Percentiles rank a stretch among this genome's conserved stretches.
phyloP scores from a whole-genome alignment of 2,329 filamentous ascomycete genomes.

The Dendryphion nanum region DNA sequence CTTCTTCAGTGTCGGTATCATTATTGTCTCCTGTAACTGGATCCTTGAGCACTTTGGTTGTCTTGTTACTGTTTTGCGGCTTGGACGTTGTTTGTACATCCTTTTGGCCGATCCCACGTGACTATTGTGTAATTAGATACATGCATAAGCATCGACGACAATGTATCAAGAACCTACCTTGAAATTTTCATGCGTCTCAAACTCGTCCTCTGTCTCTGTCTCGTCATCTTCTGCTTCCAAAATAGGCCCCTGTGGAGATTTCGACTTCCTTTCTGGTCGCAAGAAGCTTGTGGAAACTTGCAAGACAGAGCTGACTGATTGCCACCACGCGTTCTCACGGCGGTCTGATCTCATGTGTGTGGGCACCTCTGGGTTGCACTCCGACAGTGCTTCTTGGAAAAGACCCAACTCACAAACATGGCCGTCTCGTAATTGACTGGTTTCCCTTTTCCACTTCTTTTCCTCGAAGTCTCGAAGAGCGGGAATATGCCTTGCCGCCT shows the following conservation, averaged over 20 bases:
- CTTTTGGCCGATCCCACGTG: too few species aligned
- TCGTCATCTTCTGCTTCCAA: slow-evolving; percentile 19
- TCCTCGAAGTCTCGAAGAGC: slow-evolving; percentile 56
- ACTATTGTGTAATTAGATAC: too few species aligned
- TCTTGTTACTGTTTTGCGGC: too few species aligned
- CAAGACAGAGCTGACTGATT: too few species aligned
- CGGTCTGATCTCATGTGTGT: slow-evolving; percentile 17
- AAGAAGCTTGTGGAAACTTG: too few species aligned
- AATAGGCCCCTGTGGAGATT: slow-evolving; percentile 4
- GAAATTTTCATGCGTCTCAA: slow-evolving; percentile 34
- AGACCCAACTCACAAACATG: slow-evolving; percentile 28
- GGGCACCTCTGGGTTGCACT: slow-evolving; percentile 27
- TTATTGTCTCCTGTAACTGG: too few species aligned
- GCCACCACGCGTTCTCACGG: slow-evolving; percentile 15
- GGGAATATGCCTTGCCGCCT: slow-evolving; percentile 54
- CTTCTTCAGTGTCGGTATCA: too few species aligned
- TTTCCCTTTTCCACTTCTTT: slow-evolving; percentile 42
- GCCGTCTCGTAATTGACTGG: slow-evolving; percentile 19
- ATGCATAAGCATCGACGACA: too few species aligned
- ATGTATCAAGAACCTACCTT: too few species aligned
- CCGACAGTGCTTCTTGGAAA: slow-evolving; percentile 33
- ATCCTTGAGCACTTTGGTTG: too few species aligned
- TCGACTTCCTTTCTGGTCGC: too few species aligned
- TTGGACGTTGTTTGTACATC: too few species aligned
- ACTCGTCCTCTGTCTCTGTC: slow-evolving; percentile 37